Percentiles rank a stretch among this genome's conserved stretches.
These are phyloP conservation scores for Peziza echinospora DNA, from an alignment of 495 filamentous ascomycete genomes.

Conservation along the genomic window DNA sequence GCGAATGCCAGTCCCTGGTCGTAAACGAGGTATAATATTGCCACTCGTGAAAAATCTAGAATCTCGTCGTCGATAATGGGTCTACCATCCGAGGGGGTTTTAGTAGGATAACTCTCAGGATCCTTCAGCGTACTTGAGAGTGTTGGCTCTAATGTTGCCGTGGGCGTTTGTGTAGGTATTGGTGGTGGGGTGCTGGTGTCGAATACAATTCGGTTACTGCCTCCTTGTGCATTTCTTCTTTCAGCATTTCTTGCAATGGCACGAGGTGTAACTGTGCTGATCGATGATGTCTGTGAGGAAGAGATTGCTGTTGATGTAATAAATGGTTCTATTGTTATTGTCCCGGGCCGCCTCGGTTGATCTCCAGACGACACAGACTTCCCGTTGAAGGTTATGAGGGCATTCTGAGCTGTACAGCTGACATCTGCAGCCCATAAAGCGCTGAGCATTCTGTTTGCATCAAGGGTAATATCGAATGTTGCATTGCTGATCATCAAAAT, in stretches of 20 bases:
- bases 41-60: conserved; percentile 45
- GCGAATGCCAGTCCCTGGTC: conserved; percentile 30
- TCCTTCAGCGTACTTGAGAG: not conserved
- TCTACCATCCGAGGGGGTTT: not conserved
- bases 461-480: conserved; percentile 58
- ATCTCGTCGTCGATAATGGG: conserved; percentile 23
- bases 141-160: not conserved
- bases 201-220: not conserved
- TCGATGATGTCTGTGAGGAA: conserved; percentile 13
- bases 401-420: conserved; percentile 62
- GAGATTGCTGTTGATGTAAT: conserved; percentile 7
- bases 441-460: conserved; percentile 8
- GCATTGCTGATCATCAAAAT: conserved; percentile 39
- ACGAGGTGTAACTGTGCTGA: conserved; percentile 21
- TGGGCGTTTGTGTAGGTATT: not conserved
- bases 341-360: conserved; percentile 16
- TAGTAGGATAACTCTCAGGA: too few species aligned
- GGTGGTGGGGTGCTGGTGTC: not conserved
- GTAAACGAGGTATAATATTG: conserved; percentile 41
- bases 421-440: conserved; percentile 22
- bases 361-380: conserved; percentile 24
- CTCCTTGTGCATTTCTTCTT: not conserved
- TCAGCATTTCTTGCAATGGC: not conserved
- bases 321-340: conserved; percentile 15
- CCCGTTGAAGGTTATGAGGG: conserved; percentile 61